Conservation (phyloP, 164 flowering plant genomes). For the Santalum album region DNA sequence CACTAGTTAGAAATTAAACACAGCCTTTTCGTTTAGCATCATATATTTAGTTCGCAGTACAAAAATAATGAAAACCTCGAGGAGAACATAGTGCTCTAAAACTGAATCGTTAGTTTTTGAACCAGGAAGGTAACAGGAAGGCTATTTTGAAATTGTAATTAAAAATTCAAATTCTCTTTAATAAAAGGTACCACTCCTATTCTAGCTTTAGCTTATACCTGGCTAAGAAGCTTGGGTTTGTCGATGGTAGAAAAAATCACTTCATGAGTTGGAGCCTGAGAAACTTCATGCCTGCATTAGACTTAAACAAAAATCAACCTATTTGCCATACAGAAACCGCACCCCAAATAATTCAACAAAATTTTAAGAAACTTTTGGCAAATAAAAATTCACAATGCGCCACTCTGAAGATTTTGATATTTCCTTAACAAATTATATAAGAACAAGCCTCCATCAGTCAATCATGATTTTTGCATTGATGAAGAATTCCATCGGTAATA, state of each 20-base stretch:
- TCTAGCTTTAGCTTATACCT: conserved; percentile 43
- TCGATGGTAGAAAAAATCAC: conserved; percentile 81
- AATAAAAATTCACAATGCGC: too few species aligned
- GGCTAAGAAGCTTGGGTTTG: conserved; percentile 96
- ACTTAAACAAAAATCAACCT: conserved; percentile 5
- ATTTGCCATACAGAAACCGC: neutral
- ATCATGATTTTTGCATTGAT: too few species aligned
- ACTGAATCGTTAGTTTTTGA: too few species aligned
- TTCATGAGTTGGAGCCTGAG: conserved; percentile 59
- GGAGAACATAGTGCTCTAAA: too few species aligned
- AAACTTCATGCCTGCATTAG: conserved; percentile 51
- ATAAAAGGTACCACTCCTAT: neutral
- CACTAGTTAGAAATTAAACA: conserved; percentile 7
- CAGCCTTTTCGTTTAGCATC: neutral
- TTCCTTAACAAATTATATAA: too few species aligned
- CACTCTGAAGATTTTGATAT: too few species aligned
- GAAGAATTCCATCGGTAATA: too few species aligned
- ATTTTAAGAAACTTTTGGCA: too few species aligned
- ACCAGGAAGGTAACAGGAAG: too few species aligned
- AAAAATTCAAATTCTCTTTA: neutral
- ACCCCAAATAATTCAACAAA: too few species aligned
- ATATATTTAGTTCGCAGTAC: neutral
- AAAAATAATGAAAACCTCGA: too few species aligned
- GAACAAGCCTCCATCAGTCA: too few species aligned
- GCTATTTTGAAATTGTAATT: neutral